phyloP scores from a whole-genome alignment of 2,329 filamentous ascomycete species.

The Thielaviopsis euricoi region DNA sequence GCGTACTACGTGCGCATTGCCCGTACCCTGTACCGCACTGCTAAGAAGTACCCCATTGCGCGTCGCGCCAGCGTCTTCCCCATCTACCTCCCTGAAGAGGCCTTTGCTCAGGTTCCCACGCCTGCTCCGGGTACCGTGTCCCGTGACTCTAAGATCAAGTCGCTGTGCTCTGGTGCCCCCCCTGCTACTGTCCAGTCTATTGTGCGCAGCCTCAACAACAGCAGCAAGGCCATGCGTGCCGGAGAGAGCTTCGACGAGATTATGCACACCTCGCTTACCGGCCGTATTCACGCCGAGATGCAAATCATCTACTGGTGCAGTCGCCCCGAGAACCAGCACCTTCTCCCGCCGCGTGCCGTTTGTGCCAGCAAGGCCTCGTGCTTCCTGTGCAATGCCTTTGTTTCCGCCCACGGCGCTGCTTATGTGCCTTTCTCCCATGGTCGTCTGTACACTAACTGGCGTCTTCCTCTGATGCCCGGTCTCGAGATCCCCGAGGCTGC shows the following conservation, averaged over 20 bases:
- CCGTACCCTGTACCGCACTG: constrained; percentile 16
- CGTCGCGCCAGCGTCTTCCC: constrained; percentile 17
- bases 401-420: constrained; percentile 25
- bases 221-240: constrained; percentile 5
- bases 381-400: constrained; percentile 32
- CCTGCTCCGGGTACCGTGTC: constrained; percentile 6
- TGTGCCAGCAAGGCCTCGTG: constrained; percentile 34
- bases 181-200: constrained; percentile 7
- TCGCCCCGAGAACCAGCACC: constrained; percentile 13
- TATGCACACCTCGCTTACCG: constrained; percentile 13
- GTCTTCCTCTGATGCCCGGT: constrained; percentile 20
- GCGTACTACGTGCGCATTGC: constrained; percentile 10
- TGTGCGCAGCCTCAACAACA: constrained; percentile 7
- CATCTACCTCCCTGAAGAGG: constrained; percentile 16
- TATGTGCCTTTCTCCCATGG: constrained; percentile 26
- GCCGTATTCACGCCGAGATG: constrained; percentile 33
- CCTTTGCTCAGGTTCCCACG: constrained; percentile 4
- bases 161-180: constrained; percentile 7
- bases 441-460: constrained; percentile 28
- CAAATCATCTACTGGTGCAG: constrained; percentile 30
- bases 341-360: constrained; percentile 24
- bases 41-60: constrained; percentile 18
- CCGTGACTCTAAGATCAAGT: constrained; percentile 6
- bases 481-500: constrained; percentile 6
- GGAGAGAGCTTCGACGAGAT: constrained; percentile 10